Evolutionary conservation across 1,139 yeast genomes (phyloP).

Genomic region (Geotrichum histeridarum): DNA sequence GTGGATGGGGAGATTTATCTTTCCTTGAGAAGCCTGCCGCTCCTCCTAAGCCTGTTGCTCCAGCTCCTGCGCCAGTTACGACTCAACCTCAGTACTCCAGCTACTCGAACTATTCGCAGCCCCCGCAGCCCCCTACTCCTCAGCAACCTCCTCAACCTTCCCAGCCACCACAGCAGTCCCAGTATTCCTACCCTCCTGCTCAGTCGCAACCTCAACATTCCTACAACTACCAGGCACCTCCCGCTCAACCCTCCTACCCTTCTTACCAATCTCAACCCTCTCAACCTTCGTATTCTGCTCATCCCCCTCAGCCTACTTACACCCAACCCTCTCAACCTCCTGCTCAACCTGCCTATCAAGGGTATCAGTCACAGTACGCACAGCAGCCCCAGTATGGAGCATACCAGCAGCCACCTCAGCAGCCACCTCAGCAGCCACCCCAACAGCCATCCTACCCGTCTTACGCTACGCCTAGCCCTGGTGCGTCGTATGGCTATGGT

Average conservation of each 20-base stretch:
- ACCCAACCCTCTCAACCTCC: slow-evolving; percentile 17
- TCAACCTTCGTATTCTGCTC: slow-evolving; percentile 18
- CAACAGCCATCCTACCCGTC: slow-evolving; percentile 41
- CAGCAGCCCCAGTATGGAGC: slow-evolving; percentile 8
- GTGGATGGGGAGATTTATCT: slow-evolving; percentile 23
- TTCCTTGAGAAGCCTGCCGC: slow-evolving; percentile 16
- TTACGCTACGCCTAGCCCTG: background rate
- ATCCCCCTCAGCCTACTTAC: slow-evolving; percentile 20
- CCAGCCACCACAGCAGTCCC: slow-evolving; percentile 9
- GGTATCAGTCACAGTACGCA: slow-evolving; percentile 8
- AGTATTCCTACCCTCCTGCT: slow-evolving; percentile 19
- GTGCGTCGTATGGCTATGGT: slow-evolving; percentile 40
- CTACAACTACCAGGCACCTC: slow-evolving; percentile 14
- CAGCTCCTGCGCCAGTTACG: background rate
- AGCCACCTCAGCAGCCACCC: slow-evolving; percentile 23
- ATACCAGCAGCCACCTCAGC: slow-evolving; percentile 18
- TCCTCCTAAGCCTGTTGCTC: slow-evolving; percentile 4
- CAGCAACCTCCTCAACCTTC: slow-evolving; percentile 16
- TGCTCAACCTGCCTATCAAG: slow-evolving; percentile 19
- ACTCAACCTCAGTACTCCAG: slow-evolving; percentile 11
- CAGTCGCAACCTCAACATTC: background rate
- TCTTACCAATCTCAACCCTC: slow-evolving; percentile 18
- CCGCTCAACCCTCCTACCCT: slow-evolving; percentile 16
- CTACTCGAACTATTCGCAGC: slow-evolving; percentile 10
- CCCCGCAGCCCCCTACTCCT: slow-evolving; percentile 8